Conservation (phyloP, 768 basidiomycete species). For the Sistotremastrum suecicum region DNA sequence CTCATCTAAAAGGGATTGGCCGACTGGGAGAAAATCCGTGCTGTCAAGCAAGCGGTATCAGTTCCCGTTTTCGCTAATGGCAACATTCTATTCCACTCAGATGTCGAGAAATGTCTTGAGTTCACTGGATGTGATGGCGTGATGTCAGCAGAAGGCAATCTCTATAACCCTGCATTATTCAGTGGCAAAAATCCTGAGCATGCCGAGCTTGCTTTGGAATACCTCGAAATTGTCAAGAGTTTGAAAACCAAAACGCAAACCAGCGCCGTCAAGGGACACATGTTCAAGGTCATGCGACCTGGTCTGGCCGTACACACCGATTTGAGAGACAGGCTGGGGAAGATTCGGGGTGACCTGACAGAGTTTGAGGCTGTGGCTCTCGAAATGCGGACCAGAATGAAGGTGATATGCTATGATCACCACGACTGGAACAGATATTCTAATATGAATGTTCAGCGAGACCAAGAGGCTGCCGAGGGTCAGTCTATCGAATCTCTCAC, state of each 20-base stretch:
- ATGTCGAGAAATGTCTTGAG: conserved; percentile 64
- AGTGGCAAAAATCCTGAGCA: conserved; percentile 22
- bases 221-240: conserved; percentile 61
- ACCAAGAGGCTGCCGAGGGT: conserved; percentile 25
- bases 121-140: conserved; percentile 84
- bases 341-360: conserved; percentile 21
- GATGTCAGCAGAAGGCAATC: conserved; percentile 89
- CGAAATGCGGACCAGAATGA: conserved; percentile 48
- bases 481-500: conserved; percentile 23
- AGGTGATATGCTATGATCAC: conserved; percentile 18
- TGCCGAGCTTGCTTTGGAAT: conserved; percentile 66
- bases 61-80: conserved; percentile 97
- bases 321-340: conserved; percentile 58
- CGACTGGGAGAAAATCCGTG: conserved; percentile 79
- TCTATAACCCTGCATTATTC: conserved; percentile 86
- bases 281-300: conserved; percentile 86
- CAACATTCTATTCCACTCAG: conserved; percentile 79
- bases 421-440: conserved; percentile 6
- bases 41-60: conserved; percentile 79
- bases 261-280: conserved; percentile 78
- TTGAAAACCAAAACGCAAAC: conserved; percentile 56
- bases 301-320: conserved; percentile 53
- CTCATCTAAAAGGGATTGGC: conserved; percentile 50
- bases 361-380: conserved; percentile 39
- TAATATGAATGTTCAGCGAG: conserved; percentile 23